These are phyloP conservation scores for Cercospora sesami DNA, from an alignment of 2,329 filamentous ascomycete species.

Conservation along the genomic window DNA sequence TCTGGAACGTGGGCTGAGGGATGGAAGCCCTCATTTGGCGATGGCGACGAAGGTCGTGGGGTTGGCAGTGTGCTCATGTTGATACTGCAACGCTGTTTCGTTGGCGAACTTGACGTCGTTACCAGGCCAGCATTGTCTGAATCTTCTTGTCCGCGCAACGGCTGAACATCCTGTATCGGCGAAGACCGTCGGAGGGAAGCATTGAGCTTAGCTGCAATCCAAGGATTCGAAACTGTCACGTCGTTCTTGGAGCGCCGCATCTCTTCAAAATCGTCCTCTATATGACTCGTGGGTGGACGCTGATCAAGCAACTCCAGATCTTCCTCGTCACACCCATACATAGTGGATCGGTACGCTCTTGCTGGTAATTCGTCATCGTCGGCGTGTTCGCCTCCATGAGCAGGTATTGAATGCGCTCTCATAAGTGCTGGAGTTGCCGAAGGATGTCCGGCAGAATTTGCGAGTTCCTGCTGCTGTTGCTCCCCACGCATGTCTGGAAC, in stretches of 20 bases:
- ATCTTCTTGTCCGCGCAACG: background rate
- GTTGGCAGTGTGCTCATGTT: slow-evolving; percentile 28
- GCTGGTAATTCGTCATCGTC: background rate
- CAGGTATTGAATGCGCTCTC: background rate
- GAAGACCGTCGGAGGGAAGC: slow-evolving; percentile 15
- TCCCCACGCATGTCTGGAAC: slow-evolving; percentile 3
- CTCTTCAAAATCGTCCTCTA: slow-evolving; percentile 36
- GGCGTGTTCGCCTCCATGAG: background rate
- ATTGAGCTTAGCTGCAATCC: slow-evolving; percentile 53
- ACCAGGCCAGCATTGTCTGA: background rate
- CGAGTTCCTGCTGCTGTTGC: slow-evolving; percentile 8
- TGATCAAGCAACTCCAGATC: slow-evolving; percentile 32
- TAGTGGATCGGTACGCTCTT: slow-evolving; percentile 33
- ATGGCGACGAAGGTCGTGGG: slow-evolving; percentile 38
- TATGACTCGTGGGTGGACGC: slow-evolving; percentile 22
- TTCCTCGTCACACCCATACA: slow-evolving; percentile 42
- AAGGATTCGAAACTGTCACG: slow-evolving; percentile 48
- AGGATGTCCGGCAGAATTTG: background rate
- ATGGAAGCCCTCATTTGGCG: slow-evolving; percentile 23
- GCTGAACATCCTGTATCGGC: background rate
- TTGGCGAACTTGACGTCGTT: slow-evolving; percentile 20
- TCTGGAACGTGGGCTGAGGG: slow-evolving; percentile 29
- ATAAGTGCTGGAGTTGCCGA: background rate
- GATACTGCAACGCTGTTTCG: background rate
- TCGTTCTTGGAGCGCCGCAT: slow-evolving; percentile 37